Base-by-base conservation (phyloP, 352 stramenopile genomes). In the Phytopythium litorale region DNA sequence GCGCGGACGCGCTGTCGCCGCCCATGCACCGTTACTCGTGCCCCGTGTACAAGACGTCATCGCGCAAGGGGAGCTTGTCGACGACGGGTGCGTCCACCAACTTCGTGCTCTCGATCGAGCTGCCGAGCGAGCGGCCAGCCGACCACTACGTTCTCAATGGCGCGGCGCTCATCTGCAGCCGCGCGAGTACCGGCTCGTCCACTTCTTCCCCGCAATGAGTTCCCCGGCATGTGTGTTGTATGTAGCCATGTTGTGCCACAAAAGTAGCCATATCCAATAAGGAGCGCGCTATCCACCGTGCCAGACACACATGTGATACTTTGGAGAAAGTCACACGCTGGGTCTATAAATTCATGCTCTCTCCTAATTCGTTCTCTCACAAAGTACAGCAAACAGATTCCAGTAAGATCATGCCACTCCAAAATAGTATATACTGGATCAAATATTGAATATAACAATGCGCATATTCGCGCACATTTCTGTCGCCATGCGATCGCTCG, bases 41-140 rank as follows among this genome's bases (percentile, higher is more conserved):
- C 43, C 94, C 93, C 7, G 75, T 97, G 19, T 98, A 98, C 79
- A 98, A 97, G 67, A 98, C 92, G 0, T 67, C 75, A 0, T 78
- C 86, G 38, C 71, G 94, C 9, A 95, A 96, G 64, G 94, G 94
- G 12, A 94, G 89, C 15, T 65, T 98, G 28, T 96, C 83, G 30
- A 98, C 94, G 1, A 98, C 91, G 1, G 94, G 94, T 35, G 97
- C 94, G 64, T 97, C 84, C 8, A 98, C 92, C 21, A 98, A 97
- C 76, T 96, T 96, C 60, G 85, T 98, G 30, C 67, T 98, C 8
- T 76, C 91, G 7, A 88, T 98, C 30, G 87, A 97, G 19, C 67
- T 98, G 15, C 79, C 88, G 4, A 92, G 83, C 38, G 77, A 94
- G 37, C 69, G 78, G 6, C 60, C 77, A 1, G 66, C 91, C 0